Evolutionary conservation across 495 filamentous ascomycete genomes (phyloP).

Genomic region (Xylaria cubensis): DNA sequence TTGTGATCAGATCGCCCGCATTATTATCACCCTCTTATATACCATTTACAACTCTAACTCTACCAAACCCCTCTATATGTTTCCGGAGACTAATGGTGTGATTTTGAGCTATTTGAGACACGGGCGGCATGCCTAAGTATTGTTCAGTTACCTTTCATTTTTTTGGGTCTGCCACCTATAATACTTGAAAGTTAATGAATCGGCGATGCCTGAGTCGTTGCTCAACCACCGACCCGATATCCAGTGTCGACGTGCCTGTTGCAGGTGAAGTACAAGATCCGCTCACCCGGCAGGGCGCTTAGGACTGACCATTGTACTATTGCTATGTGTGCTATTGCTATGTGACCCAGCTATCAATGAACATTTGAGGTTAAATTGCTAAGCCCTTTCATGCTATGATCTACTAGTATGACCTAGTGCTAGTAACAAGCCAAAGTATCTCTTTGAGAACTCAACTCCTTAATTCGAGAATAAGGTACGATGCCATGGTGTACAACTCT

Average conservation of each 20-base stretch:
- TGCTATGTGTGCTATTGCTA: neutral
- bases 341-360: neutral
- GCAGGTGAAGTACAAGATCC: neutral
- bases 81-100: neutral
- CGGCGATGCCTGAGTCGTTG: neutral
- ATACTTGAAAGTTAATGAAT: neutral
- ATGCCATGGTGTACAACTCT: neutral
- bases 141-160: neutral
- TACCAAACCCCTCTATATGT: neutral
- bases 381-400: neutral
- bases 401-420: neutral
- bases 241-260: too few species aligned
- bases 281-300: constrained; percentile 9
- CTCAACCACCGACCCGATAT: too few species aligned
- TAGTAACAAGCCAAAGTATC: neutral
- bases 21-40: neutral
- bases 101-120: neutral
- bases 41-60: neutral
- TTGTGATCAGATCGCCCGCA: neutral
- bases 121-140: neutral
- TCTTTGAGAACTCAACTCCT: neutral
- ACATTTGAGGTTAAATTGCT: neutral
- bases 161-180: neutral
- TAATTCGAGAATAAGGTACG: neutral
- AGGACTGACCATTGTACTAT: neutral